Base-by-base conservation (phyloP, 176 grass and related monocot species). In the Avena eriantha region DNA sequence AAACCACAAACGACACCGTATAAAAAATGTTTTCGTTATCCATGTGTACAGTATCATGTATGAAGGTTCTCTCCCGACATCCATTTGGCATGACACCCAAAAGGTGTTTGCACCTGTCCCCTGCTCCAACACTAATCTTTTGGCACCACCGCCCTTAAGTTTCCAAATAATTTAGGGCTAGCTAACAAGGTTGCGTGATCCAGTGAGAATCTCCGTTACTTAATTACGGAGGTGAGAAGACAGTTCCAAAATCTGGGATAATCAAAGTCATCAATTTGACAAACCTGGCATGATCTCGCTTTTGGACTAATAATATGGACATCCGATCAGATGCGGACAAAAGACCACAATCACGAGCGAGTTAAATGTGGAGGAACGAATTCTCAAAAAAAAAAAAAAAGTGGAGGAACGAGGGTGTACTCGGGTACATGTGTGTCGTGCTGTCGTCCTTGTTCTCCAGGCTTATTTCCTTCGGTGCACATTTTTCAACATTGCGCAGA, bases 31-130 rank as follows among this genome's bases (percentile, higher is more conserved):
- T n/a, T n/a, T n/a, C n/a, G n/a, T n/a, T n/a, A n/a, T n/a, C n/a
- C n/a, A n/a, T n/a, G n/a, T n/a, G n/a, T n/a, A n/a, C n/a, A n/a
- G n/a, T 41, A 41, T 41, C 36, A 41, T 36, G 64, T 73, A 5
- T 39, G 54, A 18, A 82, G 49, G 69, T 83, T 93, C 77, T 82
- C 75, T 17, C 48, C 36, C 76, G 76, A 76, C 39, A 36, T 73
- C 83, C 35, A 84, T 80, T 80, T 41, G 16, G 47, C 31, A 81
- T 81, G 50, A 15, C 64, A 77, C 54, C 47, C 69, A 74, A 73
- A 78, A 66, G 69, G 39, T 79, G 45, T 68, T 68, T 56, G 76
- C 48, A 49, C 75, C 53, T 81, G 81, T 60, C 85, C 89, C 49
- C 1, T 10, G 2, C 16, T 33, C 53, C 35, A 47, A 35, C 61